Evolutionary conservation across 768 basidiomycete genomes (phyloP).

Genomic region (Rhizopogon sp.): DNA sequence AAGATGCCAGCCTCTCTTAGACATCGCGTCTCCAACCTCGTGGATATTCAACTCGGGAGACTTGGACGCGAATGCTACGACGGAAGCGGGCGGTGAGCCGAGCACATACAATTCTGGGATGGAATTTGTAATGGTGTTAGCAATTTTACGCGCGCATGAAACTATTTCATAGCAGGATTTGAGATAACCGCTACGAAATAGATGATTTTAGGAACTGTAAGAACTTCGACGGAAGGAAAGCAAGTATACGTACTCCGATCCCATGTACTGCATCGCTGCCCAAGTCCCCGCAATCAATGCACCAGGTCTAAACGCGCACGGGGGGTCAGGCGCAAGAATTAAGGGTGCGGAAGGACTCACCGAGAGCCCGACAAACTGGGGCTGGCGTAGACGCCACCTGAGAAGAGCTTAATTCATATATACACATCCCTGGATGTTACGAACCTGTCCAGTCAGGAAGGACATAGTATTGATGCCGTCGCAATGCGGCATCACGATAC

Average conservation of each 20-base stretch:
- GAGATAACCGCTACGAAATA: conserved; percentile 67
- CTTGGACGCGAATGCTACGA: conserved; percentile 80
- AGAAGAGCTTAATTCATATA: not conserved
- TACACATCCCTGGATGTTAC: conserved; percentile 9
- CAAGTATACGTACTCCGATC: conserved; percentile 57
- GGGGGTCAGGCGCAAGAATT: not conserved
- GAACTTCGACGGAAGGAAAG: not conserved
- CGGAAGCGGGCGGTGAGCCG: conserved; percentile 85
- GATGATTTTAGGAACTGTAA: not conserved
- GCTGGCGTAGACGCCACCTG: conserved; percentile 86
- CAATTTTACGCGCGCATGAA: conserved; percentile 63
- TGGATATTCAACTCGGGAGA: conserved; percentile 56
- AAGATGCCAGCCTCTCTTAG: conserved; percentile 84
- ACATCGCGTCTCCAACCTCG: conserved; percentile 89
- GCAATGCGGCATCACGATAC: conserved; percentile 77
- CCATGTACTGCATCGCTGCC: conserved; percentile 95
- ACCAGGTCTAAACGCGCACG: conserved; percentile 56
- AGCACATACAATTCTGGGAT: conserved; percentile 86
- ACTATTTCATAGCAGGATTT: conserved; percentile 84
- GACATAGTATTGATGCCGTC: conserved; percentile 83
- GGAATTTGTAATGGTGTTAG: conserved; percentile 54
- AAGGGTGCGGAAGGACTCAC: conserved; percentile 33
- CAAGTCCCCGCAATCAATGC: conserved; percentile 92
- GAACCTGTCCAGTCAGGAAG: conserved; percentile 73
- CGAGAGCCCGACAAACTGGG: conserved; percentile 88